These are phyloP conservation scores for Sclerotiophoma versabilis DNA, from an alignment of 2,329 filamentous ascomycete species.

Conservation along the genomic window DNA sequence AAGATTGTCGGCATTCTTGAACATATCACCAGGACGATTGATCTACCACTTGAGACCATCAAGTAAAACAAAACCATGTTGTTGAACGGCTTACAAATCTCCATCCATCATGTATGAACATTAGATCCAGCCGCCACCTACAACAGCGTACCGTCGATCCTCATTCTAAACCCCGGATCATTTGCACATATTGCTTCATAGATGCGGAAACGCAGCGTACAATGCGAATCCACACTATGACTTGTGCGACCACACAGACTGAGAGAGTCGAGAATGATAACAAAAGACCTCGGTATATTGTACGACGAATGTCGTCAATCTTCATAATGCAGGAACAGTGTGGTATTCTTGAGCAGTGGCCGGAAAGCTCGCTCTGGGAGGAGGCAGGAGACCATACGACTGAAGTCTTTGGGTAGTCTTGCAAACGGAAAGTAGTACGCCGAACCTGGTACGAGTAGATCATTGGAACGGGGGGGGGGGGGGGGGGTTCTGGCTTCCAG, in stretches of 20 bases:
- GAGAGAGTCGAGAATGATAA: too few relatives aligned
- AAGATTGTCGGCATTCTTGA: slow-evolving; percentile 56
- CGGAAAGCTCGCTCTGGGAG: not conserved
- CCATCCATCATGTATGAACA: too few relatives aligned
- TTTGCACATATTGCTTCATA: too few relatives aligned
- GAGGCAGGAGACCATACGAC: not conserved
- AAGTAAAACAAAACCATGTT: not conserved
- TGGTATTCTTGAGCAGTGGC: not conserved
- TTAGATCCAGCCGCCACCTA: not conserved
- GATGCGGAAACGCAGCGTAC: too few relatives aligned
- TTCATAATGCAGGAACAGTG: too few relatives aligned
- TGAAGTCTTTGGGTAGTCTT: not conserved
- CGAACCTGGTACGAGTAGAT: not conserved
- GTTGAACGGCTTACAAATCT: not conserved
- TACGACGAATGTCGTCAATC: too few relatives aligned
- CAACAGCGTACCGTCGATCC: too few relatives aligned
- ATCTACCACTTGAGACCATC: slow-evolving; percentile 29
- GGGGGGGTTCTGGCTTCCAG: not conserved
- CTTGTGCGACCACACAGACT: too few relatives aligned
- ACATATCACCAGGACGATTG: slow-evolving; percentile 39
- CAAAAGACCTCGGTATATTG: too few relatives aligned
- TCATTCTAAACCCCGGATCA: too few relatives aligned
- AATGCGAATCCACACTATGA: too few relatives aligned
- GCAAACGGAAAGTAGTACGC: not conserved
- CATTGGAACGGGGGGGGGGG: not conserved